A percentile compares a stretch with the other conserved stretches of the same genome.
phyloP scores from a whole-genome alignment of 495 filamentous ascomycete genomes.

The Podospora tetraspora region DNA sequence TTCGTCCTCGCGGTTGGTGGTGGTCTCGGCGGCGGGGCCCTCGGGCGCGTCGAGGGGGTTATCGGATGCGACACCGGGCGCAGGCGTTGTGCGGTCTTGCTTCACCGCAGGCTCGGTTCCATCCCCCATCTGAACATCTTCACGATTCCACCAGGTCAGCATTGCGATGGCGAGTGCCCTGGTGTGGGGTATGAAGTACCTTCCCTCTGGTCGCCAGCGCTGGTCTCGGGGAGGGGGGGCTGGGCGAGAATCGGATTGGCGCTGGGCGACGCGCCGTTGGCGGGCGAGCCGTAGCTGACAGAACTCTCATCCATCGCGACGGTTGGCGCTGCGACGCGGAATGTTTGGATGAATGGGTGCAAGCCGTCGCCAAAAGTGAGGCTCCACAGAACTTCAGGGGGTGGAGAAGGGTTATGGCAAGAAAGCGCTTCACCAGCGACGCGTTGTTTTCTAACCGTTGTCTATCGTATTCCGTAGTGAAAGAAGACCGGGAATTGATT shows the following conservation, averaged over 20 bases:
- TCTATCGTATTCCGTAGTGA: not conserved
- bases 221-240: constrained; percentile 39
- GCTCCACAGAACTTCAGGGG: not conserved
- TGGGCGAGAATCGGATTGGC: constrained; percentile 50
- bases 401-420: not conserved
- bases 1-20: constrained; percentile 65
- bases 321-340: constrained; percentile 2
- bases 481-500: not conserved
- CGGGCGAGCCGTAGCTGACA: constrained; percentile 49
- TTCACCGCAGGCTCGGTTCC: constrained; percentile 44
- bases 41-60: constrained; percentile 82
- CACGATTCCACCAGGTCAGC: not conserved
- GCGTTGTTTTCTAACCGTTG: not conserved
- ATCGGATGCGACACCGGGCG: constrained; percentile 59
- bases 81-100: constrained; percentile 48
- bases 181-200: constrained; percentile 22
- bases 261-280: constrained; percentile 45
- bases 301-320: constrained; percentile 51
- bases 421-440: not conserved
- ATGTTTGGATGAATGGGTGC: not conserved
- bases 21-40: constrained; percentile 64
- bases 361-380: not conserved
- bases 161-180: not conserved
- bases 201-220: constrained; percentile 25
- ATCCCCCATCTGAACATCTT: constrained; percentile 55